These are phyloP conservation scores for Geranium incanum DNA, from an alignment of 441 rosid genomes.

Conservation along the genomic window DNA sequence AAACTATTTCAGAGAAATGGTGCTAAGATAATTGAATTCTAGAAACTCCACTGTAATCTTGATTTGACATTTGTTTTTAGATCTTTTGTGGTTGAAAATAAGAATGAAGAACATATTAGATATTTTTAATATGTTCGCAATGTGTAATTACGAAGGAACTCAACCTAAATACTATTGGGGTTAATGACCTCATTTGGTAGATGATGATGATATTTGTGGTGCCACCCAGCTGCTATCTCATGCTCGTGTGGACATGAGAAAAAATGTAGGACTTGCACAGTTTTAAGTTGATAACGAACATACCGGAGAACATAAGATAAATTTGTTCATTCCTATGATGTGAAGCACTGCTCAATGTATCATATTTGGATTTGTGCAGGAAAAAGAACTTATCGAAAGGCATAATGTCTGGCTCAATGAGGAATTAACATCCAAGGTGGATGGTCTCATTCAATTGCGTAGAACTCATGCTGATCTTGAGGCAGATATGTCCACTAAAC, in stretches of 20 bases:
- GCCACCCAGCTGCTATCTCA: not conserved
- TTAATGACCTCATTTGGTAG: not conserved
- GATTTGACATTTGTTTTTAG: not conserved
- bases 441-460: conserved; percentile 52
- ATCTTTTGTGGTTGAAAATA: not conserved
- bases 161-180: not conserved
- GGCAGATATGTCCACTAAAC: conserved; percentile 72
- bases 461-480: conserved; percentile 60
- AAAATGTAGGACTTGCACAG: not conserved
- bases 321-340: not conserved
- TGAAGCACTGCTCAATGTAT: conserved; percentile 1
- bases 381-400: conserved; percentile 82
- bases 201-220: not conserved
- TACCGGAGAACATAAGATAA: not conserved
- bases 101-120: not conserved
- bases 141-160: not conserved
- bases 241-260: not conserved
- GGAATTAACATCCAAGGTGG: conserved; percentile 75
- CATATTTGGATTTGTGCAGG: conserved; percentile 42
- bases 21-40: not conserved
- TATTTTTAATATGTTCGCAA: not conserved
- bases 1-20: not conserved
- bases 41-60: not conserved
- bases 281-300: not conserved
- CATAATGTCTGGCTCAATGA: conserved; percentile 89